These are phyloP conservation scores for Dendrostoma leiphaemia DNA, from an alignment of 2,329 filamentous ascomycete genomes.

Conservation along the genomic window DNA sequence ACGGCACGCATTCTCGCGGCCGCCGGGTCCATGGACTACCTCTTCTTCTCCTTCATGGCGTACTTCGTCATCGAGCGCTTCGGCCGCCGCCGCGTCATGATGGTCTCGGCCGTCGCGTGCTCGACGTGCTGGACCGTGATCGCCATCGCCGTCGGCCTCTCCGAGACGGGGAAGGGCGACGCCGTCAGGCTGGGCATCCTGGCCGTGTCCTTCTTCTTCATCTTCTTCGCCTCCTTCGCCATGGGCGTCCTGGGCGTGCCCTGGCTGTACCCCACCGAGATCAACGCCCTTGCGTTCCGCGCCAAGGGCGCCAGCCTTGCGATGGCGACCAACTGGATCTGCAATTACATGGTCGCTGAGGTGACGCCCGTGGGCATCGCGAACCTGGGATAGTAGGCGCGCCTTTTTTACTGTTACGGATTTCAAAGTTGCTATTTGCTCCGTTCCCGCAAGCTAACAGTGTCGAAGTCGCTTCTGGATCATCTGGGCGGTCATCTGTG, in stretches of 20 bases:
- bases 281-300: conserved; percentile 34
- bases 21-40: conserved; percentile 40
- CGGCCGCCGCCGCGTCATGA: conserved; percentile 31
- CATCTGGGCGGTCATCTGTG: conserved; percentile 46
- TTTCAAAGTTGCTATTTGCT: too few species aligned
- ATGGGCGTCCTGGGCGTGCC: conserved; percentile 25
- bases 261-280: conserved; percentile 30
- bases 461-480: conserved; percentile 51
- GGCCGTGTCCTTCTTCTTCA: conserved; percentile 28
- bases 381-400: conserved; percentile 46
- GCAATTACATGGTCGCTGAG: conserved; percentile 33
- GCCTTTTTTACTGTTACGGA: too few species aligned
- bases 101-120: conserved; percentile 23
- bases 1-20: conserved; percentile 41
- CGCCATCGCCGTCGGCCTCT: conserved; percentile 21
- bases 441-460: too few species aligned
- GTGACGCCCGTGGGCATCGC: conserved; percentile 33
- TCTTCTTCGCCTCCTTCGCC: conserved; percentile 29
- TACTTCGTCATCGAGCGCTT: conserved; percentile 29
- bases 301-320: conserved; percentile 31
- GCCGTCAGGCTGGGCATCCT: conserved; percentile 22
- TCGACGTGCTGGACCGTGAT: conserved; percentile 23
- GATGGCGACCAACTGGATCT: conserved; percentile 34
- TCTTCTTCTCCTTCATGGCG: conserved; percentile 22
- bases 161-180: conserved; percentile 18